phyloP scores from a whole-genome alignment of 1,139 yeast species.

The Yamadazyma mexicana region DNA sequence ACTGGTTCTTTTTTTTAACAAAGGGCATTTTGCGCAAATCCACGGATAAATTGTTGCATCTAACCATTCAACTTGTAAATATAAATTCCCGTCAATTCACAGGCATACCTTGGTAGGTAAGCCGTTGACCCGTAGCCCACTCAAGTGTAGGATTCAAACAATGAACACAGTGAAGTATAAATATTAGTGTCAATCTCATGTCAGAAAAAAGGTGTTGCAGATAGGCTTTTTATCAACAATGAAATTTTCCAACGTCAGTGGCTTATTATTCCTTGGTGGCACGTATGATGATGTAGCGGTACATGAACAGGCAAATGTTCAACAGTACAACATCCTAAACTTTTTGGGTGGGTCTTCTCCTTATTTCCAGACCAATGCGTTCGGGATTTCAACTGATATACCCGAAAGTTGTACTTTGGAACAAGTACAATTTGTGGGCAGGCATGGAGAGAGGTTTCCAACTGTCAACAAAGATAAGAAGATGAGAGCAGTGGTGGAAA shows the following conservation, averaged over 20 bases:
- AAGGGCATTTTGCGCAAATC: no score
- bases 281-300: slow-evolving; percentile 6
- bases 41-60: no score
- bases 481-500: slow-evolving; percentile 20
- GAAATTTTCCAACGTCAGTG: neutral
- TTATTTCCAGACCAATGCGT: slow-evolving; percentile 44
- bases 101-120: no score
- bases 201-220: no score
- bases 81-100: no score
- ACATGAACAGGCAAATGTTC: slow-evolving; percentile 6
- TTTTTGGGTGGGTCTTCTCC: slow-evolving; percentile 52
- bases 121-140: no score
- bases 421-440: slow-evolving; percentile 61
- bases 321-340: slow-evolving; percentile 36
- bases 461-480: slow-evolving; percentile 27
- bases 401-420: slow-evolving; percentile 58
- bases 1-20: no score
- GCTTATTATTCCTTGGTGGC: slow-evolving; percentile 3
- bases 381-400: slow-evolving; percentile 43
- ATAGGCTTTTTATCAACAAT: no score
- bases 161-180: no score
- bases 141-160: no score
- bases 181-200: no score
- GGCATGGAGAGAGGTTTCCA: slow-evolving; percentile 81
- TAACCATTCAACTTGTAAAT: no score